Evolutionary conservation across 2,329 filamentous ascomycete species (phyloP), one percentile per base, ranked within the genome.

Genomic region (Claviceps sp.): DNA sequence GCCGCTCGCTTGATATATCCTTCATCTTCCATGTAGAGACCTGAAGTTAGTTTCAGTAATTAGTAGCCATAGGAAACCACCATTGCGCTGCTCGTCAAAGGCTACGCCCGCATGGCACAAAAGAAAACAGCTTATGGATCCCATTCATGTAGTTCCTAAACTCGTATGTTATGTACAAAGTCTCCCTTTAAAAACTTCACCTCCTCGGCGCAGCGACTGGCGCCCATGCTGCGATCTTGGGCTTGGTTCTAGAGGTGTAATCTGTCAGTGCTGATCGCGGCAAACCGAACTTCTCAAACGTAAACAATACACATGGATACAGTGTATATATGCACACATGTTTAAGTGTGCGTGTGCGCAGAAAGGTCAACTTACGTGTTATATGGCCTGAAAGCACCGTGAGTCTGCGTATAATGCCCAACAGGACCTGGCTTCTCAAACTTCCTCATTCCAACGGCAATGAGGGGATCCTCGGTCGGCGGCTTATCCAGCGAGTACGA

Each of bases 401-500:
- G 79, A 56, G 78, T 85, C 63, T 76, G 72, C 30, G 93, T 96
- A 61, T 81, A 73, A 68, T 88, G 93, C 57, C 86, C 83, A 56
- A 82, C 74, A 63, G 91, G 66, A 72, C 77, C 77, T 52, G 76
- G 75, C 54, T 82, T 76, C 67, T 95, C 89, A 86, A 90, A 97
- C 40, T 75, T 68, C 56, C 88, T 79, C 47, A 81, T 69, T 59
- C 81, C 76, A 50, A 82, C 72, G 61, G 82, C 78, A 57, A 94
- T 64, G 56, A 93, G 68, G 50, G 82, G 73, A 67, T 98, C 93
- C 63, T 85, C 70, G 40, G 76, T 79, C 1, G 93, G 93, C 40
- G 91, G 82, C 70, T 86, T 86, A 70, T 97, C 89, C 62, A 95
- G 84, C 71, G 83, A 74, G 72, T 98, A 97, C 59, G 88, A 88